A percentile compares a stretch with the other conserved stretches of the same genome.
phyloP scores from a whole-genome alignment of 2,329 filamentous ascomycete genomes.

The Elsinoe necatrix region DNA sequence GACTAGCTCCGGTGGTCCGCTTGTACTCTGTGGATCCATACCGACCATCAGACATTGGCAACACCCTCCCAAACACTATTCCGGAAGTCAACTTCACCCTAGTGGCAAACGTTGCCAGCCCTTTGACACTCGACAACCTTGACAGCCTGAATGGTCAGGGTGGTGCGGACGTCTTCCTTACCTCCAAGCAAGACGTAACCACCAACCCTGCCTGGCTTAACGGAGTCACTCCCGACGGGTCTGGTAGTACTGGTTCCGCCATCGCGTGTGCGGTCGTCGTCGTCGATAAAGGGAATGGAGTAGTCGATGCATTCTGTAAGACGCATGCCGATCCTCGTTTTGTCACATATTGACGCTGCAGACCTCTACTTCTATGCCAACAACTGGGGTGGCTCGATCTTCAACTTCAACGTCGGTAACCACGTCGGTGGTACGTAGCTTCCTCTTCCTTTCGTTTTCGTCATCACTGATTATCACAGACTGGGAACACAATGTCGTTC shows the following conservation, averaged over 20 bases:
- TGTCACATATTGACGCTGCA: not conserved
- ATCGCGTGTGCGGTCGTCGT: constrained; percentile 48
- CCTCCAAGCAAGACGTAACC: constrained; percentile 34
- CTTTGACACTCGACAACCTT: constrained; percentile 37
- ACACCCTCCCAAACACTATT: constrained; percentile 35
- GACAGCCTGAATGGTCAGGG: constrained; percentile 33
- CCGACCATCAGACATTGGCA: constrained; percentile 36
- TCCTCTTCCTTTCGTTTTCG: not conserved
- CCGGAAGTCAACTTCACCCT: constrained; percentile 28
- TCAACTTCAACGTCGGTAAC: constrained; percentile 34
- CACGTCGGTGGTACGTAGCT: constrained; percentile 49
- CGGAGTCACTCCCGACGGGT: constrained; percentile 46
- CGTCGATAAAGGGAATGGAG: constrained; percentile 46
- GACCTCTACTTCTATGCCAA: constrained; percentile 49
- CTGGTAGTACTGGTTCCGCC: constrained; percentile 44
- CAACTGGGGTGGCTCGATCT: constrained; percentile 42
- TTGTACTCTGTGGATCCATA: constrained; percentile 37
- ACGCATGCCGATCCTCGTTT: not conserved
- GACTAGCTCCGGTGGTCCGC: constrained; percentile 37
- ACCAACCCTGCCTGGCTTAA: constrained; percentile 36
- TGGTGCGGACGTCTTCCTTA: constrained; percentile 34
- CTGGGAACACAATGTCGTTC: constrained; percentile 59
- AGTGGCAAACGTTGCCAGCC: constrained; percentile 28
- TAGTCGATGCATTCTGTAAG: constrained; percentile 54
- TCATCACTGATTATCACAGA: constrained; percentile 13